These are phyloP conservation scores for Vickermania spadyakhi DNA, from an alignment of 208 protist genomes.

Conservation along the genomic window DNA sequence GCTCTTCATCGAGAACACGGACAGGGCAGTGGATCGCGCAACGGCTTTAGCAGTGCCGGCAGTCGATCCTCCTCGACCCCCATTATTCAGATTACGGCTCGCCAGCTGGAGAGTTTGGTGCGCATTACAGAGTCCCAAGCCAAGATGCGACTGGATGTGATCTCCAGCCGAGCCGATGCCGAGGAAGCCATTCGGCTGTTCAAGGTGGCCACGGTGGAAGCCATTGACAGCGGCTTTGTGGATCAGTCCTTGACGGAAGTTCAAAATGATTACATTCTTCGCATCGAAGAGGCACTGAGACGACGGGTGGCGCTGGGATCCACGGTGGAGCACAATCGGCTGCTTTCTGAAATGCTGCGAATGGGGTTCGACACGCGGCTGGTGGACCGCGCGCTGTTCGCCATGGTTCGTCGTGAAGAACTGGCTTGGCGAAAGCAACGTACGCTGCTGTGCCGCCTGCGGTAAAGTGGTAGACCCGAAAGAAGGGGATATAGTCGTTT, in stretches of 20 bases:
- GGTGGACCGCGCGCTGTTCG: slow-evolving; percentile 79
- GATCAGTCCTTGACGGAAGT: slow-evolving; percentile 75
- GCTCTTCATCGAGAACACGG: slow-evolving; percentile 13
- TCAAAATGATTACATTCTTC: slow-evolving; percentile 74
- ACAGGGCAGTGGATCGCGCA: slow-evolving; percentile 8
- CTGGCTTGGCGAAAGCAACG: slow-evolving; percentile 88
- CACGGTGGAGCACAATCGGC: slow-evolving; percentile 75
- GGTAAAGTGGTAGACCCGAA: slow-evolving; percentile 12
- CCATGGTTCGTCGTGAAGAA: slow-evolving; percentile 85
- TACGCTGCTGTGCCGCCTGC: slow-evolving; percentile 57
- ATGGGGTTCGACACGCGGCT: slow-evolving; percentile 82
- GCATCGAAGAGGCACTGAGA: slow-evolving; percentile 78
- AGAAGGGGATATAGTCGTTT: neutral
- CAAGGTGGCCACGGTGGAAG: slow-evolving; percentile 92
- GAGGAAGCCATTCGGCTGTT: slow-evolving; percentile 96
- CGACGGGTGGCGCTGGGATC: slow-evolving; percentile 74
- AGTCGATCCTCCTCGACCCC: slow-evolving; percentile 21
- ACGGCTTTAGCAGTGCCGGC: slow-evolving; percentile 13
- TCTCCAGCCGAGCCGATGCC: slow-evolving; percentile 86
- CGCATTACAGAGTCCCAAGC: slow-evolving; percentile 97
- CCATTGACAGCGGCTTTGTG: slow-evolving; percentile 72
- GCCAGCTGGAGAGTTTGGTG: slow-evolving; percentile 93
- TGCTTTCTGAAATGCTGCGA: slow-evolving; percentile 66
- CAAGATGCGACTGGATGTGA: slow-evolving; percentile 90
- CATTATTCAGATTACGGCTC: slow-evolving; percentile 94